Evolutionary conservation across 1,284 basidiomycete genomes (phyloP).

Genomic region (Ceratobasidium theobromae): DNA sequence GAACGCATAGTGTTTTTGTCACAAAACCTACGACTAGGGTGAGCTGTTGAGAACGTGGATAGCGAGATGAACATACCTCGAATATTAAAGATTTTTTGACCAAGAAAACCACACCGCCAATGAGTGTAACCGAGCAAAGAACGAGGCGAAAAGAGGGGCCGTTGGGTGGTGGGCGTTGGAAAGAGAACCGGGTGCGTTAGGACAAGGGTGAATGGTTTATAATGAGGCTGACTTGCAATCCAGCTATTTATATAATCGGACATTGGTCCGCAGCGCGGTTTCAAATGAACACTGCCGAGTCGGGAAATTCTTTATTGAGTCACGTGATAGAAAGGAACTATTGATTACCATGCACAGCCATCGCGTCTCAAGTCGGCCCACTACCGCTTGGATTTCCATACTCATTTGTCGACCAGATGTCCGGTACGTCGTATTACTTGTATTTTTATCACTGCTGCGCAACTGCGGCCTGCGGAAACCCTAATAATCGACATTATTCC

Average conservation of each 20-base stretch:
- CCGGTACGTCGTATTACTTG: not conserved
- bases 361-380: too few species aligned
- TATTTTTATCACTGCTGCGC: not conserved
- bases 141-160: not conserved
- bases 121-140: slow-evolving; percentile 12
- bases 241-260: slow-evolving; percentile 6
- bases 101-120: not conserved
- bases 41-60: not conserved
- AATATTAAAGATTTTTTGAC: slow-evolving; percentile 9
- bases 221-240: not conserved
- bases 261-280: slow-evolving; percentile 12
- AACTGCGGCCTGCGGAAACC: not conserved
- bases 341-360: not conserved
- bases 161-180: not conserved
- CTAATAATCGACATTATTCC: not conserved
- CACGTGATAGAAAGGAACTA: slow-evolving; percentile 5
- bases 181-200: not conserved
- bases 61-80: not conserved
- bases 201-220: not conserved
- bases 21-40: not conserved
- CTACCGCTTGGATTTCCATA: too few species aligned
- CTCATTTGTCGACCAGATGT: too few species aligned
- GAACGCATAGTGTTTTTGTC: slow-evolving; percentile 6
- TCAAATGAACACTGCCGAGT: not conserved
- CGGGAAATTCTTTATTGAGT: not conserved